A percentile compares a stretch with the other conserved stretches of the same genome.
Conservation (phyloP, 73 alveolate genomes). For the Loxodes magnus region DNA sequence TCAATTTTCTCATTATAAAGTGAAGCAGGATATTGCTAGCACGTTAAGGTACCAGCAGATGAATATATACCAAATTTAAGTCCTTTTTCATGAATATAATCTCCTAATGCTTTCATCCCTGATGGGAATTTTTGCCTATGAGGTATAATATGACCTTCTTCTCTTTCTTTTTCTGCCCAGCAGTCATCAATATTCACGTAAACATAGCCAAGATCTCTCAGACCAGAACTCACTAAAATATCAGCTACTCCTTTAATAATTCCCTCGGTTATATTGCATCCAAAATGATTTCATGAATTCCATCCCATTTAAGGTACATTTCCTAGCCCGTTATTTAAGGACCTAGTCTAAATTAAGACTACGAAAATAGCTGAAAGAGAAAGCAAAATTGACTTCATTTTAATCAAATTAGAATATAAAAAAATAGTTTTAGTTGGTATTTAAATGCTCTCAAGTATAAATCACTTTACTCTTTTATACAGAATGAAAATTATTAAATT, state of each 20-base stretch:
- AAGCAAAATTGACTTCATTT: too few relatives aligned
- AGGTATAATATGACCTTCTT: slow-evolving; percentile 22
- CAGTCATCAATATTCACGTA: slow-evolving; percentile 75
- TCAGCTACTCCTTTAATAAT: slow-evolving; percentile 48
- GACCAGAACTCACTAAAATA: slow-evolving; percentile 48
- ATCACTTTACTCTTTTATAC: too few relatives aligned
- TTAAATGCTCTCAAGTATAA: too few relatives aligned
- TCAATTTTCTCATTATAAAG: slow-evolving; percentile 57
- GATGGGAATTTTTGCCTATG: slow-evolving; percentile 59
- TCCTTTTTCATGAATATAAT: slow-evolving; percentile 54
- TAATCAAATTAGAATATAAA: too few relatives aligned
- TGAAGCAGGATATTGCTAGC: slow-evolving; percentile 72
- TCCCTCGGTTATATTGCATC: slow-evolving; percentile 61
- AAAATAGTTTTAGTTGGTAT: too few relatives aligned
- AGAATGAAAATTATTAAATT: too few relatives aligned
- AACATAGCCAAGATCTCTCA: slow-evolving; percentile 56
- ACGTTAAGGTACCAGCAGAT: slow-evolving; percentile 67
- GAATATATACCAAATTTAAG: slow-evolving; percentile 71
- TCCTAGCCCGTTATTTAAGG: slow-evolving; percentile 60
- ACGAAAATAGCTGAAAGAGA: too few relatives aligned
- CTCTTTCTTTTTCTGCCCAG: slow-evolving; percentile 43
- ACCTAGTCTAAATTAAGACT: too few relatives aligned
- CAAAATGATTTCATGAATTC: slow-evolving; percentile 80
- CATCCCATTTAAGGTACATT: slow-evolving; percentile 80
- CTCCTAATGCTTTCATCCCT: slow-evolving; percentile 62